Base-by-base conservation (phyloP, 805 yeast genomes). In the Saturnispora silvae region DNA sequence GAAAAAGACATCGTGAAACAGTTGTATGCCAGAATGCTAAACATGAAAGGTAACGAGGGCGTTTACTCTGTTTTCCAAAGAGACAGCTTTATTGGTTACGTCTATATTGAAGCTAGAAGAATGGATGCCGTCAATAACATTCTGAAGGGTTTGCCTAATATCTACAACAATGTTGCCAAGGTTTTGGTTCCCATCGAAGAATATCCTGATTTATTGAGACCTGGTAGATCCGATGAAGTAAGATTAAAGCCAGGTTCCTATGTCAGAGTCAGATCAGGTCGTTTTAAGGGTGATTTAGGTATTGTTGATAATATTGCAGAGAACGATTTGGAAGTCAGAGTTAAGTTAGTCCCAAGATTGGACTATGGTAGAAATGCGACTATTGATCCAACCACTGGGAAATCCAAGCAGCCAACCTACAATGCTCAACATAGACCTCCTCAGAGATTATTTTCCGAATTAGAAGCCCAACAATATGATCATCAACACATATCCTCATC, bases 131-230 rank as follows among this genome's bases (percentile, higher is more conserved):
- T 89, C 29, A 83, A 81, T 53, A 77, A 74, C 41, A 95, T 95
- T 14, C 70, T 89, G 42, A 75, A 76, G 33, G 97, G 97, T 60
- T 71, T 92, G 56, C 89, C 92, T 24, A 87, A 86, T 58, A 78
- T 89, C 25, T 92, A 80, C 49, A 47, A 50, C 27, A 80, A 81
- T 51, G 43, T 43, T 20, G 34, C 40, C 13, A 82, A 83, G 59
- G 69, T 87, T 35, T 67, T 89, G 43, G 96, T 92, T 33, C 98
- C 98, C 5, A 92, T 92, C 41, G 84, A 83, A 56, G 98, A 92
- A 61, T 82, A 86, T 57, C 95, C 96, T 2, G 94, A 87, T 57
- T 67, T 92, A 51, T 68, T 92, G 55, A 81, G 94, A 53, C 96
- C 94, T 40, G 83, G 77, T 38, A 85, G 81, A 59, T 75, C 94